Evolutionary conservation across 169 alveolate genomes (phyloP).

Genomic region (Plasmodium ovale): DNA sequence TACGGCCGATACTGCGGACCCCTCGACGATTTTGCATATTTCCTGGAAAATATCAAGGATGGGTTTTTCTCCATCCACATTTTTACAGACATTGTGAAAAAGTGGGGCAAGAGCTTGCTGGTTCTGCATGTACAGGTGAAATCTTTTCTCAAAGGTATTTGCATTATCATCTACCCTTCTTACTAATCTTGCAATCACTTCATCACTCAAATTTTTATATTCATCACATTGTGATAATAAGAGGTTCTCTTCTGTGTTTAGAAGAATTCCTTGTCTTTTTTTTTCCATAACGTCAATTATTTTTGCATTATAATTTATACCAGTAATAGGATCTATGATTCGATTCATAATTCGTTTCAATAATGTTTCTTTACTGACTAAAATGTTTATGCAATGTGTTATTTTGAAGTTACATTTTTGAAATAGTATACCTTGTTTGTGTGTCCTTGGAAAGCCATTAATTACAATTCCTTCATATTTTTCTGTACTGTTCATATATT

Average conservation of each 20-base stretch:
- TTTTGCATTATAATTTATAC: constrained; percentile 21
- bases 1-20: too few relatives aligned
- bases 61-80: constrained; percentile 37
- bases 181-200: constrained; percentile 9
- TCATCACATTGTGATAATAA: constrained; percentile 9
- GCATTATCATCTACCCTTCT: constrained; percentile 44
- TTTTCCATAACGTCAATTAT: constrained; percentile 16
- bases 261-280: constrained; percentile 2
- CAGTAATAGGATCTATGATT: constrained; percentile 30
- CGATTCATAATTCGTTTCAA: constrained; percentile 21
- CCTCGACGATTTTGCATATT: constrained; percentile 24
- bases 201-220: constrained; percentile 34
- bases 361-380: constrained; percentile 14
- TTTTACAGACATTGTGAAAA: constrained; percentile 4
- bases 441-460: constrained; percentile 50
- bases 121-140: constrained; percentile 17
- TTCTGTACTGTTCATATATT: neutral
- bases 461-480: constrained; percentile 31
- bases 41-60: constrained; percentile 17
- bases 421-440: constrained; percentile 49
- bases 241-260: constrained; percentile 22
- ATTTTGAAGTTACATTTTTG: constrained; percentile 10
- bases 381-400: constrained; percentile 18
- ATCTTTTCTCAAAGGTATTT: constrained; percentile 30
- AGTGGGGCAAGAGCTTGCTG: constrained; percentile 11